Percentiles rank a stretch among this genome's conserved stretches.
phyloP scores from a whole-genome alignment of 352 stramenopile species.

The Bremia lactucae region DNA sequence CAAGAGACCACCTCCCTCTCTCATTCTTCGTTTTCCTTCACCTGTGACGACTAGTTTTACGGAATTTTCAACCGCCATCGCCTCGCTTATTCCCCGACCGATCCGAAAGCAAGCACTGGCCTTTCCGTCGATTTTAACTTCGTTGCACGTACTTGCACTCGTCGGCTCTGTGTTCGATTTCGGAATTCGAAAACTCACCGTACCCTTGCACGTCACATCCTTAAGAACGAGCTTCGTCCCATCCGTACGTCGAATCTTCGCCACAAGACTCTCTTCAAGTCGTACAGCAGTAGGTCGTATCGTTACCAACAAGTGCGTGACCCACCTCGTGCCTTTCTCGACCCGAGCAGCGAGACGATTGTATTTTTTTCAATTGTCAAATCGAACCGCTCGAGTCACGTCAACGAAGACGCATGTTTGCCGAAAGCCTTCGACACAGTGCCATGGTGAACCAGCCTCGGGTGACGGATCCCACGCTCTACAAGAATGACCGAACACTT shows the following conservation, averaged over 20 bases:
- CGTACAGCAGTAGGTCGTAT: constrained; percentile 10
- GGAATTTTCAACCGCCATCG: too few relatives aligned
- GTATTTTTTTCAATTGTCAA: constrained; percentile 29
- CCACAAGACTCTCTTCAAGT: constrained; percentile 21
- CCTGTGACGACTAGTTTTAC: too few relatives aligned
- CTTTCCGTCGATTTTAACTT: too few relatives aligned
- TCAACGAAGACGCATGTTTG: constrained; percentile 30
- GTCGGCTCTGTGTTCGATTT: constrained; percentile 2
- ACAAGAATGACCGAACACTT: constrained; percentile 6
- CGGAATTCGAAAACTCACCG: constrained; percentile 9
- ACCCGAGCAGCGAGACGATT: constrained; percentile 6
- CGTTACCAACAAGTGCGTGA: constrained; percentile 12
- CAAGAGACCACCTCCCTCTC: not conserved
- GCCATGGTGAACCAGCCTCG: constrained; percentile 6
- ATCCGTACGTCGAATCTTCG: constrained; percentile 14
- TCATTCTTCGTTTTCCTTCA: constrained; percentile 24
- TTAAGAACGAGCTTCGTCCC: constrained; percentile 13
- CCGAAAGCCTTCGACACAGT: constrained; percentile 26
- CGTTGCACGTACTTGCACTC: constrained; percentile 5
- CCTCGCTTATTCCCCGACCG: too few relatives aligned
- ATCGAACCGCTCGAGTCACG: constrained; percentile 11
- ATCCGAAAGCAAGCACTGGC: constrained; percentile 17
- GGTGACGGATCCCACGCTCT: not conserved
- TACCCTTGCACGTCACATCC: constrained; percentile 19
- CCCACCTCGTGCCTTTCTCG: constrained; percentile 6